phyloP scores from a whole-genome alignment of 169 alveolate genomes.

The Cryptosporidium meleagridis region DNA sequence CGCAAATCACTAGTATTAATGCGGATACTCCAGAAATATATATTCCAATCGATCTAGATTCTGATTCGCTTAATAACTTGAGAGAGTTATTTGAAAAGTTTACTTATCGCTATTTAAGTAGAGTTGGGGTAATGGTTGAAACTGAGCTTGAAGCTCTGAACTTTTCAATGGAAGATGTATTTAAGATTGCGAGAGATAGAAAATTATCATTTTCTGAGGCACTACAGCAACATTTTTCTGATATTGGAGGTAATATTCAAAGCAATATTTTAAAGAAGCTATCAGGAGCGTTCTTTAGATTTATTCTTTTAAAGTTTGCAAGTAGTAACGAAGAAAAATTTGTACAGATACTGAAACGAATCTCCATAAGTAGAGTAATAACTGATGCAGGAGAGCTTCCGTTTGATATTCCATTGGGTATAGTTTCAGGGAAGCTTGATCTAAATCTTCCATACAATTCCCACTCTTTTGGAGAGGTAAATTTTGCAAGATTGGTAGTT shows the following conservation, averaged over 20 bases:
- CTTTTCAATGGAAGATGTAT: not conserved
- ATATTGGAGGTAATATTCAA: not conserved
- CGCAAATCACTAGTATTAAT: not conserved
- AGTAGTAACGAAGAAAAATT: conserved; percentile 45
- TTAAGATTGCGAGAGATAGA: not conserved
- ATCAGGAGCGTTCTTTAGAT: conserved; percentile 35
- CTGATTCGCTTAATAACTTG: not conserved
- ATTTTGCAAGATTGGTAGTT: conserved; percentile 56
- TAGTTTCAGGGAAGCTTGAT: conserved; percentile 46
- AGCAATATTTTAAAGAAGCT: conserved; percentile 1
- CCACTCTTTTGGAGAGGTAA: conserved; percentile 41
- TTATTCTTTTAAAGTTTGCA: conserved; percentile 26
- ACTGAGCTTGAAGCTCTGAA: conserved; percentile 15
- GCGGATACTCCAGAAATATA: not conserved
- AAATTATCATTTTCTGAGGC: conserved; percentile 2
- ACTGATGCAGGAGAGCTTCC: conserved; percentile 49
- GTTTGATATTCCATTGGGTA: conserved; percentile 64
- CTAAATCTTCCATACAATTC: conserved; percentile 29
- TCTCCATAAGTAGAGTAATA: conserved; percentile 27
- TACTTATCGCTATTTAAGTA: conserved; percentile 12
- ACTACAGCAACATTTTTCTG: not conserved
- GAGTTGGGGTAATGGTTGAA: not conserved
- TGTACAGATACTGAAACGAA: conserved; percentile 18
- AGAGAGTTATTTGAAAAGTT: conserved; percentile 16
- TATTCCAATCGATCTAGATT: conserved; percentile 24